phyloP scores from a whole-genome alignment of 2,329 filamentous ascomycete species.

The Mollisiaceae sp. region DNA sequence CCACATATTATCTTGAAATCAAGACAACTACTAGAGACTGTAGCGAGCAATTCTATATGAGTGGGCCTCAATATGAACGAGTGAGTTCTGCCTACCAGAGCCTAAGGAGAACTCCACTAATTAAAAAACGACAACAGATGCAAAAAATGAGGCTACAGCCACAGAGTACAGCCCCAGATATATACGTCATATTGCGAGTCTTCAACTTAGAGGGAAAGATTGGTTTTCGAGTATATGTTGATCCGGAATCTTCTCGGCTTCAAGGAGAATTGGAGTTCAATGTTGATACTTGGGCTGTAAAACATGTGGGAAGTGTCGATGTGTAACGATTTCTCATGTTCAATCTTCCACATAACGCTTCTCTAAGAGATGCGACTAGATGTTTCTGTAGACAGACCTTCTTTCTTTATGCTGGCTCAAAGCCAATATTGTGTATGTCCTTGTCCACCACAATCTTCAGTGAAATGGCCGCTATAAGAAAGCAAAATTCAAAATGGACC shows the following conservation, averaged over 20 bases:
- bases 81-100: not conserved
- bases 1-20: slow-evolving; percentile 55
- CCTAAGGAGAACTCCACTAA: not conserved
- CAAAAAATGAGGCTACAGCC: not conserved
- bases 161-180: not conserved
- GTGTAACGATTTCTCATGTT: too few species aligned
- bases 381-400: too few species aligned
- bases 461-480: too few species aligned
- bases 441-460: too few species aligned
- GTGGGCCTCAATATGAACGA: not conserved
- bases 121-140: not conserved
- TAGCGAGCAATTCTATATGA: slow-evolving; percentile 14
- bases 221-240: slow-evolving; percentile 18
- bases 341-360: too few species aligned
- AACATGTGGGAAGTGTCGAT: not conserved
- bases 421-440: too few species aligned
- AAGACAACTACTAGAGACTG: slow-evolving; percentile 51
- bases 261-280: slow-evolving; percentile 18
- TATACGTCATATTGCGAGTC: slow-evolving; percentile 19
- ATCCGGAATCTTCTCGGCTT: slow-evolving; percentile 10
- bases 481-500: too few species aligned
- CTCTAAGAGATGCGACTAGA: too few species aligned
- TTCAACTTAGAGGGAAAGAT: slow-evolving; percentile 20
- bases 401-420: too few species aligned
- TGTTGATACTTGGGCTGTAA: slow-evolving; percentile 23